phyloP scores from a whole-genome alignment of 73 alveolate genomes.

The Paramecium octaurelia region DNA sequence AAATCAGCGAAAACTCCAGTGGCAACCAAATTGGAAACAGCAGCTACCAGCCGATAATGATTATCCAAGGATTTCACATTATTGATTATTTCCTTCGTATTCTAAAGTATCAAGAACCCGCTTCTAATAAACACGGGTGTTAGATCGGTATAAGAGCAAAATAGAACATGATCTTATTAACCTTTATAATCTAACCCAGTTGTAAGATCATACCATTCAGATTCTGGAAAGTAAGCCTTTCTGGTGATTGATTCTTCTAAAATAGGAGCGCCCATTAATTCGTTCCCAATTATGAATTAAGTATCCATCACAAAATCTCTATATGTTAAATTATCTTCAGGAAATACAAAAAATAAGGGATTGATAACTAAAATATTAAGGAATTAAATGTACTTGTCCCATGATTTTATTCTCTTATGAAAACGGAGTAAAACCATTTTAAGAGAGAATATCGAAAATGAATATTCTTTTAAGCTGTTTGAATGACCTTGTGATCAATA shows the following conservation, averaged over 20 bases:
- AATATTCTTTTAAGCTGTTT: conserved; percentile 62
- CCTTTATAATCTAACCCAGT: conserved; percentile 22
- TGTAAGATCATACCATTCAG: conserved; percentile 40
- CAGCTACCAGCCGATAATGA: background rate
- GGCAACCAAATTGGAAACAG: background rate
- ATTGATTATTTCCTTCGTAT: background rate
- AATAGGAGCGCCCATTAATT: conserved; percentile 76
- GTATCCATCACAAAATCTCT: conserved; percentile 62
- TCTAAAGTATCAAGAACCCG: conserved; percentile 7
- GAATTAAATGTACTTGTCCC: conserved; percentile 44
- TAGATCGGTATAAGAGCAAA: background rate
- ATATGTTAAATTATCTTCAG: conserved; percentile 60
- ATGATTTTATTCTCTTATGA: conserved; percentile 15
- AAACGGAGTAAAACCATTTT: conserved; percentile 80
- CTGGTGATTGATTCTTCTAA: conserved; percentile 26
- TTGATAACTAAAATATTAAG: background rate
- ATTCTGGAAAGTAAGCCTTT: conserved; percentile 8
- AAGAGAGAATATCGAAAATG: conserved; percentile 82
- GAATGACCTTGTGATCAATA: background rate
- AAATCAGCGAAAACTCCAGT: background rate
- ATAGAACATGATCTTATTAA: background rate
- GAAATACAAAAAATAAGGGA: conserved; percentile 76
- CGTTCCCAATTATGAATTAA: conserved; percentile 73
- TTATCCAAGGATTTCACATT: background rate
- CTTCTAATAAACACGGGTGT: conserved; percentile 46